Evolutionary conservation across 129 eudicot species (phyloP), one percentile per base, ranked within the genome.

Genomic region (Artemisia annua): DNA sequence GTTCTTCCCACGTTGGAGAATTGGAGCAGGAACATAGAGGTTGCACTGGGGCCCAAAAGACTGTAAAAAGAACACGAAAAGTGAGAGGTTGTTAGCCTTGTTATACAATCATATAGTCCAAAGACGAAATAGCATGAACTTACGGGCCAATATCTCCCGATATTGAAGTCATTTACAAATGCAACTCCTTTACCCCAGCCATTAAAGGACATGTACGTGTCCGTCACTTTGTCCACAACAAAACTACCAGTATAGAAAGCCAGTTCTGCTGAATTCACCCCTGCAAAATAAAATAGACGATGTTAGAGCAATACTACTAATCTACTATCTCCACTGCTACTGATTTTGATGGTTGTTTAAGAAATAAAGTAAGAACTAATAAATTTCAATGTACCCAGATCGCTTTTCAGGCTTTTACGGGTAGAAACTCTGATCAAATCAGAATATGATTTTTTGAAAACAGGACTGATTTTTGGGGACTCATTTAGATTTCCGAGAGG

Each of bases 171-270:
- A 62, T 93, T 93, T 59, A 93, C 80, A 75, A 88, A 90, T 44
- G 98, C 98, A 67, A 93, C 70, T 58, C 98, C 98, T 83, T 93
- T 93, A 13, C 92, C 88, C 98, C 98, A 93, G 52, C 93, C 97
- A 61, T 76, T 78, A 52, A 93, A 86, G 12, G 98, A 93, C 52
- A 93, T 39, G 69, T 70, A 93, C 11, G 98, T 86, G 83, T 93
- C 98, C n/a, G 72, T 74, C 17, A 87, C 82, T 69, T 82, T 59
- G 58, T 81, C 81, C 39, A 86, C 83, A 43, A 69, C 28, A 74
- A 93, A 89, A 58, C 55, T 60, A 67, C 97, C 97, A 35, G 71
- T 46, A 73, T 85, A 93, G 69, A 89, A 87, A 79, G 86, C 87
- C 60, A 97, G 98, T 67, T 85, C 97, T 58, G 67, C 77, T 46